A percentile compares a stretch with the other conserved stretches of the same genome.
phyloP scores from a whole-genome alignment of 2,329 filamentous ascomycete species.

The Didymella pomorum region DNA sequence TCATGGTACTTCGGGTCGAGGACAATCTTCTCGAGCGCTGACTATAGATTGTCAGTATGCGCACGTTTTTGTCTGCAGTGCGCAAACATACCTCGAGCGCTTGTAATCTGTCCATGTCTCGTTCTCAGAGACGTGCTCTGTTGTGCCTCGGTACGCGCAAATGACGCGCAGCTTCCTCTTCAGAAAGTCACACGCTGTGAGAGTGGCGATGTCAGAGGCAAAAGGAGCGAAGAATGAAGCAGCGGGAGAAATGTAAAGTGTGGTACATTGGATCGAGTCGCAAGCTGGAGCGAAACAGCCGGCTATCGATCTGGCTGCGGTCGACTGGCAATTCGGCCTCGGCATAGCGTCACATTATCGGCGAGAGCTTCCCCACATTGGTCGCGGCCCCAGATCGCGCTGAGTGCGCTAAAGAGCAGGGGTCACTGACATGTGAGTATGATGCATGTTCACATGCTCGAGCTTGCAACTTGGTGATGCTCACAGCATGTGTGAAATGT shows the following conservation, averaged over 20 bases:
- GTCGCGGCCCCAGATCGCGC: slow-evolving; percentile 18
- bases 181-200: not conserved
- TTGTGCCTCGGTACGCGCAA: slow-evolving; percentile 38
- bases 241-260: slow-evolving; percentile 1
- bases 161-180: slow-evolving; percentile 8
- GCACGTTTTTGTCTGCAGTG: not conserved
- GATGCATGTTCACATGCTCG: slow-evolving; percentile 28
- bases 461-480: not conserved
- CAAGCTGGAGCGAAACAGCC: slow-evolving; percentile 16
- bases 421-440: slow-evolving; percentile 40
- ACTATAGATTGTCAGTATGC: slow-evolving; percentile 56
- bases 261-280: slow-evolving; percentile 19
- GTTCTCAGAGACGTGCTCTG: slow-evolving; percentile 14
- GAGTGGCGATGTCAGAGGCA: not conserved
- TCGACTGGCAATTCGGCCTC: slow-evolving; percentile 41
- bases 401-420: slow-evolving; percentile 28
- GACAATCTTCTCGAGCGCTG: slow-evolving; percentile 75
- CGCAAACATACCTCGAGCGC: slow-evolving; percentile 40
- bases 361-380: slow-evolving; percentile 44
- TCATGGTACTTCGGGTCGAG: slow-evolving; percentile 87
- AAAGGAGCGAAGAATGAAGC: not conserved
- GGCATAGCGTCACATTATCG: slow-evolving; percentile 46
- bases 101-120: slow-evolving; percentile 45
- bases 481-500: not conserved
- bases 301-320: slow-evolving; percentile 29